Base-by-base conservation (phyloP, 805 yeast species). In the Tetrapisispora phaffii region DNA sequence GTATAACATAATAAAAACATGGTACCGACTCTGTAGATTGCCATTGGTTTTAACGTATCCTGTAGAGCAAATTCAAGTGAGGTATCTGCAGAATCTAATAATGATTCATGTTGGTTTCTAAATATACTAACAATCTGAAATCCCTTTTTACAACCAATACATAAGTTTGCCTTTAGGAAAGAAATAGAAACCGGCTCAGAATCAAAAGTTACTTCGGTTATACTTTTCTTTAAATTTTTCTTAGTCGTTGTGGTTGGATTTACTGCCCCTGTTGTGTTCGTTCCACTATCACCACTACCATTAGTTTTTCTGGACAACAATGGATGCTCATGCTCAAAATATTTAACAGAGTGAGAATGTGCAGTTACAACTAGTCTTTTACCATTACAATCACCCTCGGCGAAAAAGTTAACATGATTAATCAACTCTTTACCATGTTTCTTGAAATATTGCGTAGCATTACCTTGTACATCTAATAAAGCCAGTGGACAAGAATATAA, bases 51-150 rank as follows among this genome's bases (percentile, higher is more conserved):
- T 49, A 90, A 74, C 78, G 85, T 47, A 79, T 85, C 67, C 40
- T 55, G 58, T 23, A 63, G 43, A 13, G 93, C 97, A 69, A 93
- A 93, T 58, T 93, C 98, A 44, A 93, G 72, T 17, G 97, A 87
- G 0, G 97, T 94, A 59, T 93, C 98, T 0, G 97, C 98, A n/a
- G 96, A 96, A 67, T 93, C 97, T 55, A 93, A 71, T 42, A 93
- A 75, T 9, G 93, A 80, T 65, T 93, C 97, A 65, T 85, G 87
- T 48, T 80, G 85, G 47, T 85, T 82, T 44, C 83, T 85, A 48
- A 83, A 85, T 36, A 89, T 71, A 16, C 94, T 83, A 32, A 93
- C 88, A 57, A 93, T 87, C 67, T 93, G 97, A 69, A 93, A 93
- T 0, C 98, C 98, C 62, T 83, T 86, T 24, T 95, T 82, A 58